These are phyloP conservation scores for Porphyridium purpureum DNA, from an alignment of 23 red algal genomes.

Conservation along the genomic window DNA sequence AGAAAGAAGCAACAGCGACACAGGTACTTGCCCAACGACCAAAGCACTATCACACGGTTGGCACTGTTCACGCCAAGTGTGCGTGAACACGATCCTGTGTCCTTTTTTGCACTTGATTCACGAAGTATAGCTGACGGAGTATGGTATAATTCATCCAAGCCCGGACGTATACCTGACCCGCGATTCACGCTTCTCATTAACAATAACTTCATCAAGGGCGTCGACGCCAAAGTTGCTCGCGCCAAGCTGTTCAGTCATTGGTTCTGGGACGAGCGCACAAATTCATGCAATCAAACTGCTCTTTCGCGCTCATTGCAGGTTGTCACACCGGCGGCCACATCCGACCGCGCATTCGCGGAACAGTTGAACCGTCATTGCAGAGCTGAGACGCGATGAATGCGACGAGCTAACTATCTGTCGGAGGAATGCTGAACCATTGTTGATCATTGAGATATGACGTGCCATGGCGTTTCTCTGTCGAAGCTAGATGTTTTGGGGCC, in stretches of 20 bases:
- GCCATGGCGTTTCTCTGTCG: too few species aligned
- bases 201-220: slow-evolving; percentile 34
- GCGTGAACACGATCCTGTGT: slow-evolving; percentile 4
- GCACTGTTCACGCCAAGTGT: not conserved
- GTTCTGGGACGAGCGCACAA: too few species aligned
- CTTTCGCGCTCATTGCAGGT: too few species aligned
- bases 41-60: slow-evolving; percentile 17
- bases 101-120: slow-evolving; percentile 21
- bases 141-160: slow-evolving; percentile 5
- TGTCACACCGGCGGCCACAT: too few species aligned
- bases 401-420: too few species aligned
- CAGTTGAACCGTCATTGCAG: too few species aligned
- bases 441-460: too few species aligned
- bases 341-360: too few species aligned
- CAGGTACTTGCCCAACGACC: slow-evolving; percentile 28
- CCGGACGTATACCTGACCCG: slow-evolving; percentile 6
- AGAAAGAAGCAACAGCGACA: not conserved
- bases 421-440: too few species aligned
- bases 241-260: slow-evolving; percentile 19
- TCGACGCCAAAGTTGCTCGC: slow-evolving; percentile 8
- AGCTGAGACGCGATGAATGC: too few species aligned
- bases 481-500: too few species aligned
- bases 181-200: slow-evolving; percentile 28
- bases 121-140: slow-evolving; percentile 19
- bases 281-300: too few species aligned